Base-by-base conservation (phyloP, 345 rosid species). In the Toxicodendron radicans region DNA sequence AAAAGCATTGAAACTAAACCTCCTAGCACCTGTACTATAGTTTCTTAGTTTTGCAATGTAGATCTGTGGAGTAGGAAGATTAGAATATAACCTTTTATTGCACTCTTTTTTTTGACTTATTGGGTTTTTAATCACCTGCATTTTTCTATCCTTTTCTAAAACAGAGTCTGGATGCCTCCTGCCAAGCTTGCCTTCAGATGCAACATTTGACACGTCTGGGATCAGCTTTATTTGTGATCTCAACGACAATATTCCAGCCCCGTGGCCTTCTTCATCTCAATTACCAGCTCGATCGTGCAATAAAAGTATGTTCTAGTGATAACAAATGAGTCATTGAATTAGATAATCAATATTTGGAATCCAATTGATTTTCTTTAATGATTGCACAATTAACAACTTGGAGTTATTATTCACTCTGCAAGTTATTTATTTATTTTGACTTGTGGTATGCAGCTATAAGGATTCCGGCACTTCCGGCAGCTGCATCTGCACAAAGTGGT, bases 111-210 rank as follows among this genome's bases (percentile, higher is more conserved):
- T 45, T 48, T 33, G 1, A 46, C 58, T 59, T 7, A 13, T 9
- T 77, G 13, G 41, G 20, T 3, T 61, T 10, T 30, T 33, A 35
- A 45, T 76, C 63, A 74, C 75, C 64, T 57, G 64, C 66, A 52
- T 78, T 30, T 35, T 49, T 74, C 56, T 60, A 7, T 71, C 72
- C 62, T 57, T 35, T 66, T 35, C 53, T 56, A n/a, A 17, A 59
- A 13, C 72, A 95, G 99, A 82, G 61, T 87, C 97, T 35, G 99
- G 99, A 73, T 95, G 99, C 80, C 91, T 95, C 59, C 86, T 95
- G 70, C 97, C 98, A 57, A 95, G 99, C 90, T 79, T 90, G 85
- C 99, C 99, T 17, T 95, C 98, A 0, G 98, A 95, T 84, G 99
- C 99, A 56, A 95, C 95, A 57, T 82, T 84, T 63, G 99, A 93